phyloP scores from a whole-genome alignment of 177 flowering plant species.

The Tripterygium wilfordii region DNA sequence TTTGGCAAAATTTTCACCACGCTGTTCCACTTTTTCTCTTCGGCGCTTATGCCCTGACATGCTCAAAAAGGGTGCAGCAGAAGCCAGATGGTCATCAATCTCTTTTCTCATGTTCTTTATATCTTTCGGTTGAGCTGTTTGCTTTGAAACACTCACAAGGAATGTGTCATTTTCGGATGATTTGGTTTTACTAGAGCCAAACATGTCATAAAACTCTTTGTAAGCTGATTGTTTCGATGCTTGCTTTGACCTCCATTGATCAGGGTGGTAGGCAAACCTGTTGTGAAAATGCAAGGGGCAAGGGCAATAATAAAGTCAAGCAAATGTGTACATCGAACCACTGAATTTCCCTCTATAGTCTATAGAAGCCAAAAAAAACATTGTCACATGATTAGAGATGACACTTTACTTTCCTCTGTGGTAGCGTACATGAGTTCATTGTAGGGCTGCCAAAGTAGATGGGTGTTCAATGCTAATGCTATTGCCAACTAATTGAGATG shows the following conservation, averaged over 20 bases:
- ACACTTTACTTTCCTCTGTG: no score
- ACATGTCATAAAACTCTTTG: conserved; percentile 47
- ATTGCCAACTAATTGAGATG: no score
- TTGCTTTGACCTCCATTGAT: conserved; percentile 77
- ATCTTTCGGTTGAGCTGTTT: conserved; percentile 20
- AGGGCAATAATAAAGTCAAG: neutral
- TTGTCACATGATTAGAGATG: no score
- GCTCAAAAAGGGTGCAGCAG: conserved; percentile 12
- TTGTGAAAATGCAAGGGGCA: neutral
- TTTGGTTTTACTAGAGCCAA: conserved; percentile 45
- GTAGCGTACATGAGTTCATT: no score
- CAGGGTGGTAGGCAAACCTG: conserved; percentile 64
- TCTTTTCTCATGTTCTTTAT: conserved; percentile 59
- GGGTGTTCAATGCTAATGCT: no score
- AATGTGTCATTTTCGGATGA: conserved; percentile 22
- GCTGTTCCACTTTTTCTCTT: conserved; percentile 12
- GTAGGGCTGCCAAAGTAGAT: no score
- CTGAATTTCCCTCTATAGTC: no score
- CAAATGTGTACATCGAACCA: neutral
- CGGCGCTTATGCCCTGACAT: conserved; percentile 24
- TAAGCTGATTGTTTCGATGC: conserved; percentile 55
- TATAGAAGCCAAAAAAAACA: no score
- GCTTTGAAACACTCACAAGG: conserved; percentile 19
- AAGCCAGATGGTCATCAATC: conserved; percentile 35
- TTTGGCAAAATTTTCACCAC: conserved; percentile 12